Evolutionary conservation across 1,284 basidiomycete species (phyloP), one percentile per base, ranked within the genome.

Genomic region (Marasmius tenuissimus): DNA sequence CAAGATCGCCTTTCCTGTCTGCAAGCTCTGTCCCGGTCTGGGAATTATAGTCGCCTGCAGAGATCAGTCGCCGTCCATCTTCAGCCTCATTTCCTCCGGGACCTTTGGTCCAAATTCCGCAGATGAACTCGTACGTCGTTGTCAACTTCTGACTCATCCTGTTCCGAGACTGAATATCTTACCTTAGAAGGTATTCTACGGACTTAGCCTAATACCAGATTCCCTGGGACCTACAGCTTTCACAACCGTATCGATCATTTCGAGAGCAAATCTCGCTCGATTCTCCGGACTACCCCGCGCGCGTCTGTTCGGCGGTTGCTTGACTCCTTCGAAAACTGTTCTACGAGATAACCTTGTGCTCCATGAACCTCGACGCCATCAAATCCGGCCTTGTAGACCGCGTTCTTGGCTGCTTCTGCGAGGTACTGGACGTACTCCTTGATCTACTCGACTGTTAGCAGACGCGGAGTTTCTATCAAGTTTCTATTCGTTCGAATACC

Each of bases 211-310:
- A 59, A 83, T 70, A 14, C 74, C 79, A 27, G 75, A 72, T 10
- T 73, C 57, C 42, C 72, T 66, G n/a, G 67, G 65, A 0, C 76
- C 78, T 8, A 80, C 65, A 2, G 71, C 71, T 3, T 66, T 62
- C 1, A 65, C 66, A 9, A 80, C 67, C 0, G 68, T 70, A 3
- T 79, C 75, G 27, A 81, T 67, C 4, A 81, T 76, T 66, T 73
- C 72, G 61, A 82, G 72, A 0, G 74, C 67, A 51, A 86, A 84
- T n/a, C 78, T 73, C 0, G 71, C 65, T 47, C 84, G 73, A 67
- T 82, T 82, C 70, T 81, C 78, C 47, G 81, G 53, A 10, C 73
- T 75, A 1, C 83, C 5, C 86, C 85, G 69, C 84, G 88, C 38
- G 74, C 70, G 69, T 88, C 86, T 10, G 78, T 82, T 45, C 85